Conservation (phyloP, 73 alveolate species). For the Paraurostyla sp. region DNA sequence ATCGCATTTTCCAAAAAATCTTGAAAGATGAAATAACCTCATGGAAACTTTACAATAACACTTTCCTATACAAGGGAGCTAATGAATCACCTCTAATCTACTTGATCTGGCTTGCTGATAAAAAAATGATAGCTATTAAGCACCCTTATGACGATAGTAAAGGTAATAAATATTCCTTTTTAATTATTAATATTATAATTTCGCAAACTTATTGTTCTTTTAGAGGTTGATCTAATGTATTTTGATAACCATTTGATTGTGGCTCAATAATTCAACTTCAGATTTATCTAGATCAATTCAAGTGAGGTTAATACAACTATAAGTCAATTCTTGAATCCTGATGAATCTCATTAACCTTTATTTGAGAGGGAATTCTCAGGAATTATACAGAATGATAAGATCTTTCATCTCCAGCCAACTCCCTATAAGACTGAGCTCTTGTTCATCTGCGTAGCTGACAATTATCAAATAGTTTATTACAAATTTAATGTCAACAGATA, state of each 20-base stretch:
- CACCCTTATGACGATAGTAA: slow-evolving; percentile 62
- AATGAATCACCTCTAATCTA: slow-evolving; percentile 9
- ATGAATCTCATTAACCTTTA: not conserved
- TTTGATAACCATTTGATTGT: slow-evolving; percentile 19
- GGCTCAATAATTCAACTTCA: not conserved
- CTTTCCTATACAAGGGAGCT: slow-evolving; percentile 9
- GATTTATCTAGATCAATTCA: not conserved
- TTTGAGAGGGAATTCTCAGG: slow-evolving; percentile 36
- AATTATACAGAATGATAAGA: not conserved
- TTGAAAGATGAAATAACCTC: slow-evolving; percentile 26
- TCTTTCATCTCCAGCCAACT: not conserved
- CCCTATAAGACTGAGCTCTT: slow-evolving; percentile 16
- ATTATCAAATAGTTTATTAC: not conserved
- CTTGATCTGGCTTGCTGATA: slow-evolving; percentile 21
- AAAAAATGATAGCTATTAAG: slow-evolving; percentile 33
- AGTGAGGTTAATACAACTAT: slow-evolving; percentile 25
- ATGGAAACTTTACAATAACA: slow-evolving; percentile 48
- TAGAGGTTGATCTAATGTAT: slow-evolving; percentile 51
- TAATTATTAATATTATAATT: not conserved
- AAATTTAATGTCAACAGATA: not conserved
- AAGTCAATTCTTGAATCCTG: not conserved
- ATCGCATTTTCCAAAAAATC: slow-evolving; percentile 38
- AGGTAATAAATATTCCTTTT: not conserved
- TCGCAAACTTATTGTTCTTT: not conserved
- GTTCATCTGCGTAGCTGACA: slow-evolving; percentile 34